Evolutionary conservation across 352 stramenopile species (phyloP).

Genomic region (Pythium phragmitis): DNA sequence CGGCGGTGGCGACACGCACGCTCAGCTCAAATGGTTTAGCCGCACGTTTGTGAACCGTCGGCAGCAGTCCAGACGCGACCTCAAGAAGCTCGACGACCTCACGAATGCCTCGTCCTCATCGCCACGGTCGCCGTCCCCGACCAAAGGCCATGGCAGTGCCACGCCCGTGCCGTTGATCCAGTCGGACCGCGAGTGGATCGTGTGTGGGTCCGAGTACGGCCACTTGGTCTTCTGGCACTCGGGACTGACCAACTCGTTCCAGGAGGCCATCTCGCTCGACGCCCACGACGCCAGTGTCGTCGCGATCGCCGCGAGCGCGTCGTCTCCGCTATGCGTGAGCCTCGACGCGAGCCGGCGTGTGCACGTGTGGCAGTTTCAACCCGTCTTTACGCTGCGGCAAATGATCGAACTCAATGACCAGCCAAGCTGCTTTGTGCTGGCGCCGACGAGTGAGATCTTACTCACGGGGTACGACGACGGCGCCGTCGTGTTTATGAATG

Average conservation of each 20-base stretch:
- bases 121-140: conserved; percentile 1
- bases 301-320: conserved; percentile 37
- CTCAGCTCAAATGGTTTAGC: conserved; percentile 38
- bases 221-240: conserved; percentile 77
- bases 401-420: conserved; percentile 48
- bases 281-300: conserved; percentile 54
- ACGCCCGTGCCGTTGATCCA: conserved; percentile 30
- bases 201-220: conserved; percentile 58
- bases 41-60: conserved; percentile 33
- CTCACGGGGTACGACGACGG: conserved; percentile 66
- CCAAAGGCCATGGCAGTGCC: not conserved
- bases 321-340: conserved; percentile 54
- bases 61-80: conserved; percentile 25
- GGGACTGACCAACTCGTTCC: conserved; percentile 35
- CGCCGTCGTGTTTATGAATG: conserved; percentile 45
- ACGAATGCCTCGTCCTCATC: not conserved
- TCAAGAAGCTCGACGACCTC: conserved; percentile 23
- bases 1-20: not conserved
- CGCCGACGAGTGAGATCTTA: conserved; percentile 51
- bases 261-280: conserved; percentile 49
- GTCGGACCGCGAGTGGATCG: conserved; percentile 63
- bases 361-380: conserved; percentile 60
- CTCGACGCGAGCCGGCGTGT: conserved; percentile 44
- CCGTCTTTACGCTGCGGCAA: conserved; percentile 48
- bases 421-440: conserved; percentile 53